Conservation (phyloP, 208 protist genomes). For the Wallacemonas sp. region DNA sequence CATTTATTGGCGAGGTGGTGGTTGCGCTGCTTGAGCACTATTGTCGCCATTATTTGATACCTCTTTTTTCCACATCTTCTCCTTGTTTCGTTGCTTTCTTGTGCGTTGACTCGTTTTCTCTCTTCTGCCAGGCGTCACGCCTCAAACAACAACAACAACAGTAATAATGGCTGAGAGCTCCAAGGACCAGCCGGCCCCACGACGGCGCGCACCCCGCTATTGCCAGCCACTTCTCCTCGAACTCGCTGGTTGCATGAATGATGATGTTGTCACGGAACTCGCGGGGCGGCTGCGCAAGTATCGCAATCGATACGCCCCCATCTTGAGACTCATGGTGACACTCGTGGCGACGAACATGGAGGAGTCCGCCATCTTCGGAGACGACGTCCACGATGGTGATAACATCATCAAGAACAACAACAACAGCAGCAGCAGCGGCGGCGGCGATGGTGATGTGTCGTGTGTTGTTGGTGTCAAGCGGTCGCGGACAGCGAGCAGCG, state of each 20-base stretch:
- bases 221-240: conserved; percentile 42
- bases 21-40: too few relatives aligned
- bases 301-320: conserved; percentile 61
- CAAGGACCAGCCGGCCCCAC: neutral
- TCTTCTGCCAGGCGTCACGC: too few relatives aligned
- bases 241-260: conserved; percentile 55
- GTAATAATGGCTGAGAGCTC: too few relatives aligned
- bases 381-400: neutral
- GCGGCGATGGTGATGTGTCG: too few relatives aligned
- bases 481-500: too few relatives aligned
- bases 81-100: neutral
- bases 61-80: neutral
- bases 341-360: conserved; percentile 33
- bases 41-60: neutral
- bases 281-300: conserved; percentile 47
- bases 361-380: conserved; percentile 43
- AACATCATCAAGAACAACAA: neutral
- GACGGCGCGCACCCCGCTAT: neutral
- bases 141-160: too few relatives aligned
- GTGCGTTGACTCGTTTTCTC: neutral
- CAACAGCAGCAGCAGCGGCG: neutral
- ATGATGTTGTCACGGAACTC: conserved; percentile 30
- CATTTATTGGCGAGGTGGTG: too few relatives aligned
- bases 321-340: conserved; percentile 62
- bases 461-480: too few relatives aligned